Base-by-base conservation (phyloP, 2,329 filamentous ascomycete genomes). In the Akanthomyces lecanii region DNA sequence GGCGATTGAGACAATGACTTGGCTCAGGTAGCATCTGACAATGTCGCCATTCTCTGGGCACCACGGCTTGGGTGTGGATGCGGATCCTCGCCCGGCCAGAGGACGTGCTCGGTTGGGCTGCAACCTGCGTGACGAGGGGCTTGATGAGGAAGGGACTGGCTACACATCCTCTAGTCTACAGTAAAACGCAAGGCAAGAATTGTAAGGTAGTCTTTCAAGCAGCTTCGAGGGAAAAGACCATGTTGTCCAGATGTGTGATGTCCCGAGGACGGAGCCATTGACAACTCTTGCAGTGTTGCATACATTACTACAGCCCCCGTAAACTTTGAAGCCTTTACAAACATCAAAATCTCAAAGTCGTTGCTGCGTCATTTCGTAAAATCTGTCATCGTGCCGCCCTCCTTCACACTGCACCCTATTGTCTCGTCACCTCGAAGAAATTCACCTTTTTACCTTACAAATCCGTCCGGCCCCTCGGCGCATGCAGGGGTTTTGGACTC, bases 11-110 rank as follows among this genome's bases (percentile, higher is more conserved):
- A 60, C 45, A 60, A 60, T 44, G 45, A 18, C 47, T 44, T 60
- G 23, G 23, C 47, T 25, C 14, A 51, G 36, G 42, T 57, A 8
- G 42, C 42, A 48, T 47, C 21, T 33, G 25, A 52, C 23, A 30
- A 60, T 60, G 57, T 60, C 57, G 57, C 57, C 57, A 60, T 60
- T 52, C 21, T 51, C 33, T 21, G 16, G 36, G 33, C 44, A 59
- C 45, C 18, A 33, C 56, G 36, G 21, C 14, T 28, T 36, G 33
- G 28, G 44, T 44, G 28, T 50, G 57, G 57, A 44, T 33, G 36
- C 57, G 47, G 57, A 60, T 30, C 47, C 47, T 51, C 36, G 57
- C 23, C 21, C 18, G 55, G 16, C 10, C 1, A 36, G 38, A 44
- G 8, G 8, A 12, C 18, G 38, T 45, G 38, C 23, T 30, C 38